phyloP scores from a whole-genome alignment of 768 basidiomycete species.

The Chiua virens region DNA sequence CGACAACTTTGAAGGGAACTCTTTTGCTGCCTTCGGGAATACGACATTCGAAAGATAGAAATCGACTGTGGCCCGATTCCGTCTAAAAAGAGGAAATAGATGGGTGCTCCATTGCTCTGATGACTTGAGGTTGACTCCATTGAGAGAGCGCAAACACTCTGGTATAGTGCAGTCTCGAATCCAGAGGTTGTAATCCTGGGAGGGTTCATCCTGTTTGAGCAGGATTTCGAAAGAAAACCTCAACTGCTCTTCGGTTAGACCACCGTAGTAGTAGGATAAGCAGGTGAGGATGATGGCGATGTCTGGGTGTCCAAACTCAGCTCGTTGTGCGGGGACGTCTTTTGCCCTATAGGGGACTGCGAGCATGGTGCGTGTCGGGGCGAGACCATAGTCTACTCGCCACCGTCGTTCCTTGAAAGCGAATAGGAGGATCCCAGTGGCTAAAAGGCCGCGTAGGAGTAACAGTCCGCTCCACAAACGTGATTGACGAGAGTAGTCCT shows the following conservation, averaged over 20 bases:
- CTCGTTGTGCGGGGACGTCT: constrained; percentile 36
- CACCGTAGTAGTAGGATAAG: constrained; percentile 38
- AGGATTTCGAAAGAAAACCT: constrained; percentile 29
- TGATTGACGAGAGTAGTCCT: background rate
- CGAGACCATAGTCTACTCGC: constrained; percentile 40
- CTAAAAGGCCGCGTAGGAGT: constrained; percentile 36
- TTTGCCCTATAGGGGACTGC: constrained; percentile 41
- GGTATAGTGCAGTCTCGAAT: constrained; percentile 24
- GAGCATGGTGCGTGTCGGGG: constrained; percentile 31
- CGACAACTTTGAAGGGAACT: constrained; percentile 34
- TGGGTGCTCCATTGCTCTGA: constrained; percentile 17
- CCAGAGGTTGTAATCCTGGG: constrained; percentile 34
- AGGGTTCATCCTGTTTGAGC: constrained; percentile 31
- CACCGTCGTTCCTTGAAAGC: constrained; percentile 36
- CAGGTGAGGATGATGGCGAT: constrained; percentile 36
- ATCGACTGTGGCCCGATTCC: constrained; percentile 32
- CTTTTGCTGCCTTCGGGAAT: constrained; percentile 39
- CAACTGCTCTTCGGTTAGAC: constrained; percentile 32
- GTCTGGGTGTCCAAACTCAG: constrained; percentile 43
- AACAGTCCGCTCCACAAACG: constrained; percentile 26
- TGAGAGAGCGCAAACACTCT: constrained; percentile 7
- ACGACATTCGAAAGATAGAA: constrained; percentile 39
- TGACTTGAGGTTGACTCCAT: constrained; percentile 32
- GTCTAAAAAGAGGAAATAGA: constrained; percentile 29
- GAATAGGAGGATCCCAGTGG: constrained; percentile 31